Evolutionary conservation across 2,329 filamentous ascomycete genomes (phyloP), one percentile per base, ranked within the genome.

Genomic region (Tricladium varicosporioides): DNA sequence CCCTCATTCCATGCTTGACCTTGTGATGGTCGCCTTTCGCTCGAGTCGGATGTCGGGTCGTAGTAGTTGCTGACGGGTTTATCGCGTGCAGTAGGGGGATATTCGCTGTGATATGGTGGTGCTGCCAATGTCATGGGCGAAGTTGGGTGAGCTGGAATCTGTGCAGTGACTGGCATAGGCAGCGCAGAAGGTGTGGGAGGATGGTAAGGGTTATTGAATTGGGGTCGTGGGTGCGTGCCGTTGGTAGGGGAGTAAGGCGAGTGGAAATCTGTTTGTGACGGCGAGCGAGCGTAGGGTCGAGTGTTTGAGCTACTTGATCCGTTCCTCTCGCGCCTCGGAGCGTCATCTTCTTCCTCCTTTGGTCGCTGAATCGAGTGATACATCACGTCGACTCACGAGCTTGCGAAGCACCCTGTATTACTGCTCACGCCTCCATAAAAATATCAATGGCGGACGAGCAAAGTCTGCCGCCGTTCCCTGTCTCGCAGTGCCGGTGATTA

Each of bases 51-150:
- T 47, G 75, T 72, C 43, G 74, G 75, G 63, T 77, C 74, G 69
- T 77, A 77, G 58, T 76, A 76, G 63, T 72, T 75, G 56, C 74
- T 73, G 9, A 72, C 67, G 7, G 70, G 69, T 66, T 75, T 76
- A 52, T 76, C 73, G 64, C 69, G 70, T 53, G 67, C 58, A 22
- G 67, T 61, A 40, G 68, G 67, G 46, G 70, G 71, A 63, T 72
- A 74, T 48, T 70, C 68, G 57, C 68, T 68, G 47, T 62, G 65
- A 61, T 68, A 67, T 48, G 67, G 48, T 40, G 68, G 60, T 46
- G 64, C 54, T 44, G 65, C 59, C 47, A 65, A 57, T 19, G 57
- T 54, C 58, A 60, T 61, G 48, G 67, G 63, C 54, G 68, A 69
- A 50, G 62, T 61, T 59, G 64, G 64, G 44, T 59, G 63, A 14